Conservation (phyloP, 106 monocot species). For the Amphibolis antarctica region DNA sequence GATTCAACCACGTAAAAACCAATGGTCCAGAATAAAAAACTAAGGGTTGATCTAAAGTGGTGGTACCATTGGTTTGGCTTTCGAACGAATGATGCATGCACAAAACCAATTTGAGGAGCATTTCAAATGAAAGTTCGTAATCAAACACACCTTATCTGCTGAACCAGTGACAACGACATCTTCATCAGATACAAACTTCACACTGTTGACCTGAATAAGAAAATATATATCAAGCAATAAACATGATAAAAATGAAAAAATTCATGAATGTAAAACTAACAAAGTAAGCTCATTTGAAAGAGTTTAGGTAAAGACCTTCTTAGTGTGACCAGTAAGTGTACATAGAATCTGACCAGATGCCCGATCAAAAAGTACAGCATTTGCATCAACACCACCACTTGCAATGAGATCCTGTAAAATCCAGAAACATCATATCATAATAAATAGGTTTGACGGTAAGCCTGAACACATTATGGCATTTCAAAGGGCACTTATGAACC, state of each 20-base stretch:
- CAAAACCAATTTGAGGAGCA: neutral
- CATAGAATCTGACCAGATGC: constrained; percentile 69
- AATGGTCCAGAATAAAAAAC: no score
- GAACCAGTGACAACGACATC: constrained; percentile 1
- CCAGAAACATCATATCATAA: constrained; percentile 4
- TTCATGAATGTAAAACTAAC: no score
- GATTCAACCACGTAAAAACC: no score
- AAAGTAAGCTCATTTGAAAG: neutral
- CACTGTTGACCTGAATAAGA: constrained; percentile 3
- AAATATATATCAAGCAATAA: neutral
- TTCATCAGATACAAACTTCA: constrained; percentile 3
- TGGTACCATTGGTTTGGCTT: no score
- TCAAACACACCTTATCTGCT: neutral
- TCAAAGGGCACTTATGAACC: no score
- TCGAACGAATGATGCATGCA: neutral
- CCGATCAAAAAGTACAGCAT: constrained; percentile 86
- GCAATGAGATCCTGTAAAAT: constrained; percentile 76
- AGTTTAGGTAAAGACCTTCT: constrained; percentile 52
- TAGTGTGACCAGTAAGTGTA: constrained; percentile 87
- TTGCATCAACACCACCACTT: constrained; percentile 79
- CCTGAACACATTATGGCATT: neutral
- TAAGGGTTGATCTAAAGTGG: no score
- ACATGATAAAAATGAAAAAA: neutral
- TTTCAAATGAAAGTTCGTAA: neutral
- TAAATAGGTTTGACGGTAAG: no score